A percentile compares a stretch with the other conserved stretches of the same genome.
phyloP scores from a whole-genome alignment of 768 basidiomycete species.

The Panaeolus papilionaceus region DNA sequence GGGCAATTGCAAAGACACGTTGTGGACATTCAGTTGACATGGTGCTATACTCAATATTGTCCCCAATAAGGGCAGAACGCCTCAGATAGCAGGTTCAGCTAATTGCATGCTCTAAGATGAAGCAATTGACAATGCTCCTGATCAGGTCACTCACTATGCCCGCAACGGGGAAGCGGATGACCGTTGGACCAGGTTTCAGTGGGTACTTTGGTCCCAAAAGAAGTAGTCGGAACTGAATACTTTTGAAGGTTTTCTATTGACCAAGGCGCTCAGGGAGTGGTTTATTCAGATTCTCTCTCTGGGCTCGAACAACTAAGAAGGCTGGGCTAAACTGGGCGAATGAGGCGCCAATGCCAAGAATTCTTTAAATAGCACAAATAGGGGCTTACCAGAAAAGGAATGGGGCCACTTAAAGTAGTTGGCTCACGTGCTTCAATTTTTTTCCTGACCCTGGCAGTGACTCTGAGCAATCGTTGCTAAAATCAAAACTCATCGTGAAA shows the following conservation, averaged over 20 bases:
- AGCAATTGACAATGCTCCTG: too few relatives aligned
- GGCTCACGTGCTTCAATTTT: conserved; percentile 13
- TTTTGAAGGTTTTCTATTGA: neutral
- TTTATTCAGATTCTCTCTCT: neutral
- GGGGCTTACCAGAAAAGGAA: conserved; percentile 7
- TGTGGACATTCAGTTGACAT: too few relatives aligned
- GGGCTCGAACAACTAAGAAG: conserved; percentile 3
- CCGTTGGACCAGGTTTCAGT: neutral
- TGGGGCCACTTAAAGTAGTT: neutral
- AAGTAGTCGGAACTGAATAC: neutral
- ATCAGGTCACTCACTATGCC: too few relatives aligned
- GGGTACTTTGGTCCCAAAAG: too few relatives aligned
- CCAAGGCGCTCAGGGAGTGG: neutral
- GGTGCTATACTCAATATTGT: too few relatives aligned
- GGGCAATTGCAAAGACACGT: too few relatives aligned
- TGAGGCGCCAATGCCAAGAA: conserved; percentile 12
- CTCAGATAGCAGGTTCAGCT: too few relatives aligned
- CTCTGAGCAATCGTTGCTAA: neutral
- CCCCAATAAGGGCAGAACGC: too few relatives aligned
- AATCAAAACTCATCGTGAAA: neutral
- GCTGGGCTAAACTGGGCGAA: conserved; percentile 12
- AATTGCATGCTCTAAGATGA: too few relatives aligned
- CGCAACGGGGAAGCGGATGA: neutral
- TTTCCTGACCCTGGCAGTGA: neutral
- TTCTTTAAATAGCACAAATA: conserved; percentile 13